A percentile compares a stretch with the other conserved stretches of the same genome.
phyloP scores from a whole-genome alignment of 1,284 basidiomycete species.

The Coniophora puteana region DNA sequence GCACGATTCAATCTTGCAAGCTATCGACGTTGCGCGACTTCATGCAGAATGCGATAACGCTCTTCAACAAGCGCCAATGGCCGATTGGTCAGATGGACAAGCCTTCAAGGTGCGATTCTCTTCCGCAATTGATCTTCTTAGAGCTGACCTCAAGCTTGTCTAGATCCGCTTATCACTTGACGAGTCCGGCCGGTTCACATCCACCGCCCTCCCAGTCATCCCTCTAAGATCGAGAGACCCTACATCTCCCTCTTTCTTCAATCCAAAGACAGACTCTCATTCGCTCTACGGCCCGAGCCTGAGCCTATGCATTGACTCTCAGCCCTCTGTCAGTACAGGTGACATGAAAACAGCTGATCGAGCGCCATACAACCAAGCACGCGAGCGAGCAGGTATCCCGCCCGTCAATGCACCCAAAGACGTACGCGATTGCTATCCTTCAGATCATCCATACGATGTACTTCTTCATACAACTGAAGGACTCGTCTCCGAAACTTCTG shows the following conservation, averaged over 20 bases:
- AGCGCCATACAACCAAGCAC: constrained; percentile 55
- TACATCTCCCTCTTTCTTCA: constrained; percentile 33
- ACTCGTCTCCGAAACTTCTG: constrained; percentile 58
- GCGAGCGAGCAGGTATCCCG: constrained; percentile 47
- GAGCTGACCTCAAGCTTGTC: neutral
- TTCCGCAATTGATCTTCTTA: neutral
- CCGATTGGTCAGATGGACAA: constrained; percentile 14
- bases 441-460: constrained; percentile 45
- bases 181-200: constrained; percentile 39
- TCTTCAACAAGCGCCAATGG: constrained; percentile 31
- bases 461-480: constrained; percentile 54
- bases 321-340: constrained; percentile 46
- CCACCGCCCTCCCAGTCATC: constrained; percentile 35
- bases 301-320: constrained; percentile 46
- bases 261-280: constrained; percentile 28
- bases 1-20: constrained; percentile 27
- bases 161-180: constrained; percentile 60
- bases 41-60: constrained; percentile 39
- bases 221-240: constrained; percentile 44
- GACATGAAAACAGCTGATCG: constrained; percentile 68
- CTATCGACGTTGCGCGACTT: constrained; percentile 36
- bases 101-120: constrained; percentile 32
- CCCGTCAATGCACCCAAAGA: constrained; percentile 17
- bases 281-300: constrained; percentile 26
- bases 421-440: neutral